Base-by-base conservation (phyloP, 2,329 filamentous ascomycete genomes). In the Aspergillus sp. region DNA sequence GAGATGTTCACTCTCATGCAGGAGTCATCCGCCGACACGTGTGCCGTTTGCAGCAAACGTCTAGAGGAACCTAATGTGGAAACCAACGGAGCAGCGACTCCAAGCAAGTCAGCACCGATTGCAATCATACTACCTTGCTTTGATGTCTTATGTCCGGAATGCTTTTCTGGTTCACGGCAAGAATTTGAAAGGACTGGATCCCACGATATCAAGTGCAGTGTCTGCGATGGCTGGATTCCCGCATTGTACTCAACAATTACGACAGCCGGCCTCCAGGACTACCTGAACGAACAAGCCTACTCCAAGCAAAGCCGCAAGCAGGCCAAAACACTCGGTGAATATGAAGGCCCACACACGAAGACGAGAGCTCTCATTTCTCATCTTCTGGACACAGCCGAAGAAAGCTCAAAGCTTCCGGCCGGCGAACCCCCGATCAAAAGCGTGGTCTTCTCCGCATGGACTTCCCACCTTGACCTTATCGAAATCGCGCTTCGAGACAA, bases 401-500 rank as follows among this genome's bases (percentile, higher is more conserved):
- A 89, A 72, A 83, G 84, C 43, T 71, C 74, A 50, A 63, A 72
- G 15, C 68, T 77, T 11, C 49, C 54, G 1, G 86, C 87, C 0
- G 79, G 85, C 11, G 87, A 93, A 71, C 85, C 87, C 0, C 93
- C 93, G 0, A 90, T 92, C 78, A 98, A 97, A 76, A 95, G 92
- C 28, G 93, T 99, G 15, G 88, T 99, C 7, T 98, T 98, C 77
- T 97, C 93, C 0, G 89, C 89, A n/a, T 98, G 95, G 93, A 98
- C 95, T 0, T 89, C 91, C 0, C 93, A 98, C 73, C 86, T 99
- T 17, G 93, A 98, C 74, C 85, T 99, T 22, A 96, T 99, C 68
- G 88, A 95, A 72, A 83, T 92, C 54, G 94, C 93, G 0, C 84
- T 98, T 15, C 83, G 87, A 31, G 83, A 86, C 54, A 72, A 75